Base-by-base conservation (phyloP, 75 land plant genomes). In the Isoetes taiwanensis region DNA sequence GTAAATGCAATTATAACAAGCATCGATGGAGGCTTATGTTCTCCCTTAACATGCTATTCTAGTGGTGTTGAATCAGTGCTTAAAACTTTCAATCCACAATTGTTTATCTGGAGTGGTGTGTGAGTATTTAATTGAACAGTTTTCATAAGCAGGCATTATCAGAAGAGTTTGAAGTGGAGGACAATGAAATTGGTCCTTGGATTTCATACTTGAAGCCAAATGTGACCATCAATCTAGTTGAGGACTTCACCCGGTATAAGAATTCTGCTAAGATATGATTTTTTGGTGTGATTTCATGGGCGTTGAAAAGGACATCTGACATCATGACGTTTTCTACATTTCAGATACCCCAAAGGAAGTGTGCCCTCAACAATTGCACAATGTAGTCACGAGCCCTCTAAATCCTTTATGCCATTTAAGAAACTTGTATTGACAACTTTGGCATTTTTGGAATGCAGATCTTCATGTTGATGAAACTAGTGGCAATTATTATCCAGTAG, bases 151-250 rank as follows among this genome's bases (percentile, higher is more conserved):
- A 61, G 63, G 34, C 41, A 27, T 20, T 61, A 1, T 46, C 14
- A 54, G 63, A 61, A 38, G 74, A 75, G 19, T 5, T 59, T 5
- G 64, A 61, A 56, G 81, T 75, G 54, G 81, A 69, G n/a, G 9
- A n/a, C 28, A 64, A 59, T 33, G 64, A 72, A 6, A 70, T 54
- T 29, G 66, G 37, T 10, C 10, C 78, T 38, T 87, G 78, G 84
- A 56, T 84, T 27, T 79, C 98, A 19, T 88, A 67, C 59, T 93
- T 88, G 85, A 93, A 93, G 67, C 89, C 98, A 32, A 93, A 93
- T 79, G 50, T 93, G 20, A 93, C 98, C 29, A 79, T 93, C 30
- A 87, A 87, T 70, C 64, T 93, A 57, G 81, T 93, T 53, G 98
- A 93, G 48, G 98, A 93, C 57, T 93, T 84, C 58, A 79, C 85